Conservation (phyloP, 495 filamentous ascomycete species). For the Chaetomium cochliodes region DNA sequence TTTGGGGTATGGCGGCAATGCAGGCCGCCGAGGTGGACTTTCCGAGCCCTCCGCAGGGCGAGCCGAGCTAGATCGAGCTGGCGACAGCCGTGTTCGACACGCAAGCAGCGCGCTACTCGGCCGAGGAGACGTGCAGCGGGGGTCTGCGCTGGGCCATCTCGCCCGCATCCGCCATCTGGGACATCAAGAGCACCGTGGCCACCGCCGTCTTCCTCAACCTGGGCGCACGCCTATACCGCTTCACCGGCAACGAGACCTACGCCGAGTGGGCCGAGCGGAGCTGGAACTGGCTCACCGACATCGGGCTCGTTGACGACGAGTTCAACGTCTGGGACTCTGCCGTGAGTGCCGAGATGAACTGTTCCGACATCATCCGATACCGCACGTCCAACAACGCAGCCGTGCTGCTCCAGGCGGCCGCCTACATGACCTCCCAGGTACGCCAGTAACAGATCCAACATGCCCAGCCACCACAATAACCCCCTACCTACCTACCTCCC, state of each 20-base stretch:
- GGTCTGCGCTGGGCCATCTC: slow-evolving; percentile 79
- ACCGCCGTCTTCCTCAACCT: slow-evolving; percentile 75
- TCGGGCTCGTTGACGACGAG: slow-evolving; percentile 61
- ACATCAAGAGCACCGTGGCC: slow-evolving; percentile 70
- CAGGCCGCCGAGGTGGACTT: slow-evolving; percentile 70
- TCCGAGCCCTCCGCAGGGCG: slow-evolving; percentile 55
- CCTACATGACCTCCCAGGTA: slow-evolving; percentile 53
- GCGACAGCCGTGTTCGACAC: slow-evolving; percentile 74
- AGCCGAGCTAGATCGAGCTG: slow-evolving; percentile 71
- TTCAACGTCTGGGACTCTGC: slow-evolving; percentile 68
- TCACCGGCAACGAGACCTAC: slow-evolving; percentile 77
- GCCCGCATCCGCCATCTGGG: slow-evolving; percentile 67
- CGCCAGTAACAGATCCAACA: no score
- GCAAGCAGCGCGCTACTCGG: slow-evolving; percentile 59
- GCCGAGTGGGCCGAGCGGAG: slow-evolving; percentile 69
- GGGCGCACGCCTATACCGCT: slow-evolving; percentile 69
- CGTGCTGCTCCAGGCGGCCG: slow-evolving; percentile 65
- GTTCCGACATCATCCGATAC: slow-evolving; percentile 55
- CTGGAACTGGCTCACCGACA: slow-evolving; percentile 66
- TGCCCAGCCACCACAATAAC: slow-evolving; percentile 49
- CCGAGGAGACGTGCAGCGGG: slow-evolving; percentile 59
- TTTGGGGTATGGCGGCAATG: slow-evolving; percentile 76
- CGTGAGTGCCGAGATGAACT: slow-evolving; percentile 42
- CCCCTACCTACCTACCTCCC: neutral
- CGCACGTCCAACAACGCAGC: slow-evolving; percentile 76